Percentiles rank a stretch among this genome's conserved stretches.
Evolutionary conservation across 768 basidiomycete species (phyloP).

Genomic region (Naganishia kalamii): DNA sequence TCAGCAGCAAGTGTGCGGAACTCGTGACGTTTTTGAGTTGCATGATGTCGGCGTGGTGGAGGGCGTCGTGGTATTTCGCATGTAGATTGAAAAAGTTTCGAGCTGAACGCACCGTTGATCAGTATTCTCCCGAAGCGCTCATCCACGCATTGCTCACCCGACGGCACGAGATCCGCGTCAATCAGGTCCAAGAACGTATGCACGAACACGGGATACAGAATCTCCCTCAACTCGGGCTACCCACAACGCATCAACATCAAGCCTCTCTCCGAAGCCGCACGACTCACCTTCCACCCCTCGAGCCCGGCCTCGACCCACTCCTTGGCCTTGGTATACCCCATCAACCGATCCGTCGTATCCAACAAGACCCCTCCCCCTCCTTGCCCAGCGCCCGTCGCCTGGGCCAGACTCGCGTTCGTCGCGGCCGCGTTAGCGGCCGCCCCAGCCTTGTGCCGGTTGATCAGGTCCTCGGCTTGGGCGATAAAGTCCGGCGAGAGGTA

Average conservation of each 20-base stretch:
- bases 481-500: slow-evolving; percentile 43
- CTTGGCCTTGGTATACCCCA: slow-evolving; percentile 41
- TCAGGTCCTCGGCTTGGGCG: slow-evolving; percentile 43
- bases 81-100: slow-evolving; percentile 68
- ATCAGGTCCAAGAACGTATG: slow-evolving; percentile 95
- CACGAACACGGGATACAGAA: slow-evolving; percentile 91
- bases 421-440: slow-evolving; percentile 17
- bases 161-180: slow-evolving; percentile 79
- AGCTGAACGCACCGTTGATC: slow-evolving; percentile 50
- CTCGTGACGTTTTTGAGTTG: slow-evolving; percentile 73
- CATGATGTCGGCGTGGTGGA: slow-evolving; percentile 65
- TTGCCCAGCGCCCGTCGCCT: too few species aligned
- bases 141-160: slow-evolving; percentile 56
- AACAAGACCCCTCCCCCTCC: slow-evolving; percentile 30
- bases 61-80: slow-evolving; percentile 59
- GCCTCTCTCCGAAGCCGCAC: background rate
- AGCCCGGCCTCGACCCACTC: slow-evolving; percentile 46
- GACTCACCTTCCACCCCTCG: slow-evolving; percentile 46
- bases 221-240: slow-evolving; percentile 86
- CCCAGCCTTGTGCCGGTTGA: slow-evolving; percentile 37
- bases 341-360: slow-evolving; percentile 42
- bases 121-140: background rate
- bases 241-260: background rate
- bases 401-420: slow-evolving; percentile 22
- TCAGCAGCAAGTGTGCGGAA: slow-evolving; percentile 74